Evolutionary conservation across 2,329 filamentous ascomycete species (phyloP), one percentile per base, ranked within the genome.

Genomic region (Ophiocordyceps camponoti-leonardi): DNA sequence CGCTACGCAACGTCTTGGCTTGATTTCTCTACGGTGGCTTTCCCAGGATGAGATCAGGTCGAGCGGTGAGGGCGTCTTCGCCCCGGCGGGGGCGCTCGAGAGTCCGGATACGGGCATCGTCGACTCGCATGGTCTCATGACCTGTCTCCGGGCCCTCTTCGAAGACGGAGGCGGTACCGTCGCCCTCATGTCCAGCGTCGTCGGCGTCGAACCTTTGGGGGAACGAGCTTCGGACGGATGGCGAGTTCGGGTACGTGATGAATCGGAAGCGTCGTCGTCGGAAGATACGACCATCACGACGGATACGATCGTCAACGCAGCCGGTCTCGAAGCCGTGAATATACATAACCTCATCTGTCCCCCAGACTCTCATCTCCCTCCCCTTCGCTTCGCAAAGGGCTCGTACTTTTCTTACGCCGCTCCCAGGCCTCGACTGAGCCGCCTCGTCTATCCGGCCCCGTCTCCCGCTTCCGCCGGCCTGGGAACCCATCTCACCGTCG

Each of bases 401-500:
- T 90, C 86, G 49, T 98, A 98, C 67, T 96, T 93, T 66, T 83
- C 81, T 28, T 96, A 95, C 66, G 64, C 72, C 0, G 67, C 77
- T 1, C 75, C 79, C 0, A 57, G 58, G 1, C 88, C 86, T 0
- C 59, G 55, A 28, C 77, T 88, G 12, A 68, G 64, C 2, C 85
- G 83, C 0, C 75, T 98, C 20, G 71, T 98, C 44, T 98, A 96
- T 58, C 92, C 92, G 0, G 87, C 83, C 0, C 87, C 90, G 0
- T 70, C 83, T 10, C 83, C 87, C 0, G 88, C 88, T 2, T 75
- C 81, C 20, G 88, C 78, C 44, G 90, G 92, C 0, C 67, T 98
- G 0, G 92, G 92, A 43, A 96, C 92, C 0, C 92, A 98, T 62
- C 69, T 98, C 18, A 98, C 92, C 1, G 73, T 96, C 47, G 92